These are phyloP conservation scores for Alisma plantagoaquatica DNA, from an alignment of 106 monocot species.

Conservation along the genomic window DNA sequence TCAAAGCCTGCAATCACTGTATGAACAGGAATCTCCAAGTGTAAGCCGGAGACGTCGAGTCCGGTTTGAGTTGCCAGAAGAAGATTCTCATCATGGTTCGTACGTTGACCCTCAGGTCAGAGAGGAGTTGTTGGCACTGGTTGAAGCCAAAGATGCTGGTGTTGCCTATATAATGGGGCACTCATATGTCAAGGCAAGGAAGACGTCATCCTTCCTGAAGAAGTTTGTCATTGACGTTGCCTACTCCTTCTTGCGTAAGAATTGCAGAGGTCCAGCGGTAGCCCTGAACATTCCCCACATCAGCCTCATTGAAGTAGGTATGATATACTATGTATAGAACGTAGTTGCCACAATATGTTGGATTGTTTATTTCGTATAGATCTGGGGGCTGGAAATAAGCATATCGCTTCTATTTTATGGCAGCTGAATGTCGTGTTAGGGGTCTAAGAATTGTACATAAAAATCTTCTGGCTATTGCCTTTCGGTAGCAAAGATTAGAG, in stretches of 20 bases:
- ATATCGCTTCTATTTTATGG: too few species aligned
- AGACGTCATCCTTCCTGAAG: slow-evolving; percentile 57
- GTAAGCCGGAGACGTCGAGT: slow-evolving; percentile 31
- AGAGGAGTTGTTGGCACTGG: slow-evolving; percentile 42
- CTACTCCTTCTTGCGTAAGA: slow-evolving; percentile 71
- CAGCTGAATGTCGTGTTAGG: too few species aligned
- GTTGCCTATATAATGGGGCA: slow-evolving; percentile 81
- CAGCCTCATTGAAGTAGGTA: slow-evolving; percentile 76
- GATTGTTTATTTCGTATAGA: too few species aligned
- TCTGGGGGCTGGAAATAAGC: too few species aligned
- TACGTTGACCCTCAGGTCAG: slow-evolving; percentile 37
- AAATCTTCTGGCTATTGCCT: too few species aligned
- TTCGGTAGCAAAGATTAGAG: too few species aligned
- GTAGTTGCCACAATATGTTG: background rate
- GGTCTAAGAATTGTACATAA: too few species aligned
- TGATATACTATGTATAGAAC: slow-evolving; percentile 73
- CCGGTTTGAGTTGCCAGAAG: slow-evolving; percentile 40
- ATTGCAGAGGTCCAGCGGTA: slow-evolving; percentile 68
- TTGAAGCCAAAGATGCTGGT: slow-evolving; percentile 62
- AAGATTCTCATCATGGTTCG: background rate
- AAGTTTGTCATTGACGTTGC: slow-evolving; percentile 64
- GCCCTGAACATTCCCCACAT: slow-evolving; percentile 76
- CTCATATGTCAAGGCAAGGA: slow-evolving; percentile 63
- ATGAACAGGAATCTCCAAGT: slow-evolving; percentile 51
- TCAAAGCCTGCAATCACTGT: slow-evolving; percentile 34